These are phyloP conservation scores for Mucor piriformis DNA, from an alignment of 371 early-diverging fungal species.

Conservation along the genomic window DNA sequence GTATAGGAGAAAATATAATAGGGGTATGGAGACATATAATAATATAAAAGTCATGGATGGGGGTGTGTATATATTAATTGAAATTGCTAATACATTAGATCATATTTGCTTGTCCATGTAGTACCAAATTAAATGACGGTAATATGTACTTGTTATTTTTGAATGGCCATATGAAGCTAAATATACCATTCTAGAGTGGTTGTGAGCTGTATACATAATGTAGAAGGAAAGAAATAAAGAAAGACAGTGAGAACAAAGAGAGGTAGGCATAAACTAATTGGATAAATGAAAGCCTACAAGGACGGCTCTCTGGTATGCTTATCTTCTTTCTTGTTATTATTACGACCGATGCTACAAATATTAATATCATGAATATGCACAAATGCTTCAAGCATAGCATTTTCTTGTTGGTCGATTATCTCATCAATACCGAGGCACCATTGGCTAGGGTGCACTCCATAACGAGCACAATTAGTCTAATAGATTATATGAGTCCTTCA, in stretches of 20 bases:
- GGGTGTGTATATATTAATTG: background rate
- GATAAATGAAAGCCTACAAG: background rate
- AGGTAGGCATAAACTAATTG: background rate
- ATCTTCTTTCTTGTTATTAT: background rate
- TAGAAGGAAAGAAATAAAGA: background rate
- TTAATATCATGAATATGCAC: background rate
- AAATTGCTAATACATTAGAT: background rate
- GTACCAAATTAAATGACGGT: background rate
- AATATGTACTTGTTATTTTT: background rate
- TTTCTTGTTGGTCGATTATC: background rate
- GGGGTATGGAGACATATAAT: background rate
- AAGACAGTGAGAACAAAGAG: background rate
- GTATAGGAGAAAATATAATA: background rate
- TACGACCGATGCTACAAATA: background rate
- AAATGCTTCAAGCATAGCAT: background rate
- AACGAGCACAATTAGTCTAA: constrained; percentile 15
- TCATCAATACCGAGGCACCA: constrained; percentile 11
- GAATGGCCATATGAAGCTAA: background rate
- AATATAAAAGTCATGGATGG: background rate
- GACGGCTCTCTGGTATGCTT: background rate
- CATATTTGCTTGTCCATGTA: background rate
- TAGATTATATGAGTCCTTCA: background rate
- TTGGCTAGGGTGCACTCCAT: constrained; percentile 23
- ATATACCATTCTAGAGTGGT: background rate
- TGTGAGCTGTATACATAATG: background rate